Base-by-base conservation (phyloP, 768 basidiomycete genomes). In the Pulveroboletus sp. region DNA sequence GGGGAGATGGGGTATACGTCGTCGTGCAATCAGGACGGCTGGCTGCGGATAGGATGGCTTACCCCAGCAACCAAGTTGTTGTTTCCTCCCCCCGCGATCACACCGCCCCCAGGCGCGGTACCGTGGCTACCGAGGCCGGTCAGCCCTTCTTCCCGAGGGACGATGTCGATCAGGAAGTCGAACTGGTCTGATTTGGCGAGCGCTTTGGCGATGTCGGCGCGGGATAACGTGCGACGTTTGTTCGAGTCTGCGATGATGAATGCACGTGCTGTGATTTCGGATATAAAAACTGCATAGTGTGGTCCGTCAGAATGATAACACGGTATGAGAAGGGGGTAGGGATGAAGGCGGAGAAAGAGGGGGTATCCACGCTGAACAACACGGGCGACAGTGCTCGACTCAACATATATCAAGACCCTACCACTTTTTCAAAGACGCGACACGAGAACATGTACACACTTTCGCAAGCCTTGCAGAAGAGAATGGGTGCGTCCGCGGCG, bases 401-500 rank as follows among this genome's bases (percentile, higher is more conserved):
- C 32, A 6, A n/a, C 33, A 41, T 43, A 47, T 47, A 21, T 21
- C 21, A 21, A 39, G 26, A 15, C 42, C 39, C 37, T 9, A 2
- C 28, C 6, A n/a, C 7, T 12, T 32, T 5, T 15, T 33, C 32
- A 2, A 35, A 6, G 30, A 46, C 43, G n/a, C 28, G 24, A 41
- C 50, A 7, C 3, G 12, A 30, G n/a, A 21, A 17, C 8, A 2
- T 33, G 6, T 32, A 82, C 92, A 62, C 59, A 97, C 95, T 88
- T 78, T 98, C 95, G 71, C 95, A 98, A 47, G 95, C 95, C 71
- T 97, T 97, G 73, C 92, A 93, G 69, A 97, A 95, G 35, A 98
- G 73, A 51, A 98, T 89, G 6, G 95, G 95, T 9, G 93, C 95
- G 69, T 99, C 95, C 50, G 93, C 92, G 46, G 95, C 93, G 59